phyloP scores from a whole-genome alignment of 2,329 filamentous ascomycete species.

The Phyllosticta citribraziliensis region DNA sequence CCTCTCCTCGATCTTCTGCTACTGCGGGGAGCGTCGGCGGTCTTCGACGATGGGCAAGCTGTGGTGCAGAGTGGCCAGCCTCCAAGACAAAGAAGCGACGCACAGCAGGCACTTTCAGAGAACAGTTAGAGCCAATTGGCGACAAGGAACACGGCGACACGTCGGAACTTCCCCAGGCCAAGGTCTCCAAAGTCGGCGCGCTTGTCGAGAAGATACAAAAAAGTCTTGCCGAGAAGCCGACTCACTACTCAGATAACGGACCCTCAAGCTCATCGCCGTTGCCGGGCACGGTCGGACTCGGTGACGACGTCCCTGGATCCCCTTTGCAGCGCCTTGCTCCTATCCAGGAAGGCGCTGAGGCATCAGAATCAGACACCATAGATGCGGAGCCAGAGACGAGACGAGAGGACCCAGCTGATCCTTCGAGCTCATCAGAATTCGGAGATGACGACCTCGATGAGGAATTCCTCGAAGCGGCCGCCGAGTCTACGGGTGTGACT shows the following conservation, averaged over 20 bases:
- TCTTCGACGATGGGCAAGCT: constrained; percentile 41
- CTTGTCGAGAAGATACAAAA: constrained; percentile 38
- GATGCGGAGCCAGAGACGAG: not conserved
- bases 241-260: constrained; percentile 17
- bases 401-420: not conserved
- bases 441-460: constrained; percentile 16
- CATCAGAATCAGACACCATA: not conserved
- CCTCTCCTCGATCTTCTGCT: constrained; percentile 35
- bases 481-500: not conserved
- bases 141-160: not conserved
- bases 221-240: constrained; percentile 27
- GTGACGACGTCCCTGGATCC: constrained; percentile 9
- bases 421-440: constrained; percentile 12
- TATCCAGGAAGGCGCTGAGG: not conserved
- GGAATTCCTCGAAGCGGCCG: constrained; percentile 11
- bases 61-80: constrained; percentile 39
- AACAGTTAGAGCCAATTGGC: constrained; percentile 15
- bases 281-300: constrained; percentile 20
- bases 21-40: constrained; percentile 37
- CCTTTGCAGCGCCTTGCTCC: constrained; percentile 21
- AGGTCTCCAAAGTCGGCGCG: constrained; percentile 19
- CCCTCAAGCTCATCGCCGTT: constrained; percentile 41
- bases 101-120: constrained; percentile 24
- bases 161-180: not conserved
- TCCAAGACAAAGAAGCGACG: constrained; percentile 33